Conservation (phyloP, 1,284 basidiomycete species). For the Moesziomyces antarcticus region DNA sequence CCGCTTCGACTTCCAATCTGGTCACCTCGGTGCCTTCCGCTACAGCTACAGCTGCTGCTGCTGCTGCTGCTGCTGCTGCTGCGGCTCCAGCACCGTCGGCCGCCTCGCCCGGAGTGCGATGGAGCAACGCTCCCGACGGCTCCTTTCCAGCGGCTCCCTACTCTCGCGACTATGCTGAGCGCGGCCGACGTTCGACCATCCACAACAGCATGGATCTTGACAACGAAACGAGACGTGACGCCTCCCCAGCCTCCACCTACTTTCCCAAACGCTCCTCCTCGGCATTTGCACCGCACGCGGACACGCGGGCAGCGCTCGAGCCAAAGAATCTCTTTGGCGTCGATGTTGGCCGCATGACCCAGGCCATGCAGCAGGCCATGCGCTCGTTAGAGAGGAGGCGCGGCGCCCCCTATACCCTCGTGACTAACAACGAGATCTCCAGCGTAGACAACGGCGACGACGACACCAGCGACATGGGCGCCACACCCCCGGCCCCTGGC, state of each 20-base stretch:
- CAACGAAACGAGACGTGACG: constrained; percentile 1
- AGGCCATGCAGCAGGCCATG: constrained; percentile 49
- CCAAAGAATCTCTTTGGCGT: constrained; percentile 45
- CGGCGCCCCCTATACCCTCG: constrained; percentile 46
- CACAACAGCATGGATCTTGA: constrained; percentile 16
- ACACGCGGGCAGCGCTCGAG: constrained; percentile 23
- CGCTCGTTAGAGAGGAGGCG: constrained; percentile 34
- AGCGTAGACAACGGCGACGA: constrained; percentile 34
- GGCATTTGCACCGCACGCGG: constrained; percentile 8
- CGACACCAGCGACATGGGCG: constrained; percentile 22
- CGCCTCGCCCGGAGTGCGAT: constrained; percentile 40
- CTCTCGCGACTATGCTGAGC: constrained; percentile 3
- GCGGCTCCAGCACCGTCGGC: constrained; percentile 6
- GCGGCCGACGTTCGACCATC: background rate
- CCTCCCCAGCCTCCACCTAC: constrained; percentile 19
- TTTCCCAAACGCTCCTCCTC: constrained; percentile 19
- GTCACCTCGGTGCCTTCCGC: constrained; percentile 4
- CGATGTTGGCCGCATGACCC: constrained; percentile 41
- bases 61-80: constrained; percentile 5
- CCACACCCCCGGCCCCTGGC: constrained; percentile 31
- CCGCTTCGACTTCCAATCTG: constrained; percentile 13
- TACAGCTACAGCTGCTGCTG: no score
- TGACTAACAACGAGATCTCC: constrained; percentile 43
- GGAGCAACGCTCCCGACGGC: constrained; percentile 39
- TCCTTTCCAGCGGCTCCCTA: constrained; percentile 19